Evolutionary conservation across 1,284 basidiomycete species (phyloP), one percentile per base, ranked within the genome.

Genomic region (Fomitopsis palustris): DNA sequence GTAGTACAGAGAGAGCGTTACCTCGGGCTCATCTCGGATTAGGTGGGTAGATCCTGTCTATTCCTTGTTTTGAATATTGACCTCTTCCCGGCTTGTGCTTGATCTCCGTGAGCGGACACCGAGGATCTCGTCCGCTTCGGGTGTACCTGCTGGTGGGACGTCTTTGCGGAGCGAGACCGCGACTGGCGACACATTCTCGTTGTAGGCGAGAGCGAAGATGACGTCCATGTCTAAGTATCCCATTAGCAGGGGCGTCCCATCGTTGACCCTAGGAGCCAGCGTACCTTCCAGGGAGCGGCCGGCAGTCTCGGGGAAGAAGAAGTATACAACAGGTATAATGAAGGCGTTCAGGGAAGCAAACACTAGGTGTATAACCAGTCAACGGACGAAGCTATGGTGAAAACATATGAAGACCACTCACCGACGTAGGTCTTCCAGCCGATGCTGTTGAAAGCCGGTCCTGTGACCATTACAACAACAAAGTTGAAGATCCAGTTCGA

Each of bases 401-500:
- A 47, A 55, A 31, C 2, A 8, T 2, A 2, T 7, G 16, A 21
- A 17, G 4, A 10, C 5, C 19, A 66, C 69, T 58, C 49, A 83
- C 82, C 80, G 42, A 86, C 85, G 67, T 88, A 88, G 1, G 85
- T 86, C 38, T 78, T 72, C 80, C 83, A 87, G 47, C 75, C 75
- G 52, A 90, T 87, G 63, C 81, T 81, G 63, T 79, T 77, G 68
- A 89, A 89, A 1, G 85, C 78, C 0, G 85, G 83, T 0, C 87
- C 85, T 2, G 85, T 85, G 66, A 86, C 77, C 82, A 88, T 87
- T 27, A 88, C 86, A 21, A 85, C 81, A 67, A 85, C 68, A 67
- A 86, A 86, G 69, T 85, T 86, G 69, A 85, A 86, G 5, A 79
- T 81, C 85, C 84, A 88, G 65, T 86, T 88, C n/a, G 81, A 83